Evolutionary conservation across 225 moss, liverwort and hornwort species (phyloP).

Genomic region (Bryoerythrophyllum caledonicum): DNA sequence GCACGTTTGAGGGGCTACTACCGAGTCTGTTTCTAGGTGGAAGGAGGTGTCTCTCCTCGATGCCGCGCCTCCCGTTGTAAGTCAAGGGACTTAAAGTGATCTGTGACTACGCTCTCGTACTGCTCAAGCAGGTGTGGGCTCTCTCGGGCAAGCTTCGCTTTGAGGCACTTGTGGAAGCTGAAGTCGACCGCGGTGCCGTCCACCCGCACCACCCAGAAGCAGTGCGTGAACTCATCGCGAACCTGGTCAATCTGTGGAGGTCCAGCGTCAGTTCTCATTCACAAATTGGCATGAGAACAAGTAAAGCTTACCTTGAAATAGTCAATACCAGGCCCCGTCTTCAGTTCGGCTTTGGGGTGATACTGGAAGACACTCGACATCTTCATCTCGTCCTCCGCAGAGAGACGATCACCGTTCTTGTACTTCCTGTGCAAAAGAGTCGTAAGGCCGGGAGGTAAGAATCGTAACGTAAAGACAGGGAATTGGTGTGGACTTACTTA

Average conservation of each 20-base stretch:
- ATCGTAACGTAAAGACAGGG: too few species aligned
- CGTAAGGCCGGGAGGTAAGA: too few species aligned
- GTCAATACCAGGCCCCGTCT: conserved; percentile 53
- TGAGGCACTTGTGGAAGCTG: conserved; percentile 71
- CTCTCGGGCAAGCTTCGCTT: conserved; percentile 40
- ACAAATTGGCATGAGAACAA: not conserved
- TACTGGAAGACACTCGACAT: conserved; percentile 40
- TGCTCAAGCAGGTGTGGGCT: conserved; percentile 2
- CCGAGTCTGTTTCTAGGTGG: not conserved
- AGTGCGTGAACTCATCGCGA: not conserved
- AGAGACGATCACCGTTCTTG: conserved; percentile 16
- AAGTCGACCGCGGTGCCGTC: conserved; percentile 56
- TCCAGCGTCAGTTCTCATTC: not conserved
- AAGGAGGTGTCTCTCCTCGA: not conserved
- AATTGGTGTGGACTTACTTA: not conserved
- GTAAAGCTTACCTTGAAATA: conserved; percentile 50
- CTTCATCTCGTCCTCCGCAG: conserved; percentile 10
- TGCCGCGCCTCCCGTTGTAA: not conserved
- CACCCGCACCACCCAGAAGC: conserved; percentile 47
- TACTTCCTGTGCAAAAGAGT: conserved; percentile 14
- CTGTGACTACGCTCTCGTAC: not conserved
- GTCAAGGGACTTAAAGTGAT: not conserved
- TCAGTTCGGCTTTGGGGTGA: conserved; percentile 46
- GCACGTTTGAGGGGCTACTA: conserved; percentile 15
- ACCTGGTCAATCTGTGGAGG: conserved; percentile 7